A percentile compares a stretch with the other conserved stretches of the same genome.
Evolutionary conservation across 2,329 filamentous ascomycete genomes (phyloP).

Genomic region (Eutypella sp.): DNA sequence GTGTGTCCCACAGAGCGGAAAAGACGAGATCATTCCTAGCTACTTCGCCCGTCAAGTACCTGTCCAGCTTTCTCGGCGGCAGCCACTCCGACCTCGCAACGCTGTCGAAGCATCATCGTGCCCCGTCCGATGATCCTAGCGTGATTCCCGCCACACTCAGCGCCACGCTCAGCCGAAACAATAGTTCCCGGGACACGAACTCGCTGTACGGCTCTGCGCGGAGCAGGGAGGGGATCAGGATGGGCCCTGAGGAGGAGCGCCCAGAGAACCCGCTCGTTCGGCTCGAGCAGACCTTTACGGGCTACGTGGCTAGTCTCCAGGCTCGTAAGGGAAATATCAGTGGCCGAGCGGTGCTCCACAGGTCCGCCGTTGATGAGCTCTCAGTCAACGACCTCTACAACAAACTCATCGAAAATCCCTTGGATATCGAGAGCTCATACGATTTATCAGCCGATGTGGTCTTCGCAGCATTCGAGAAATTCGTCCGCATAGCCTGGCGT

Average conservation of each 20-base stretch:
- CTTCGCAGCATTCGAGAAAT: conserved; percentile 91
- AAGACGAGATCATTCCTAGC: conserved; percentile 66
- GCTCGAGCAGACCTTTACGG: conserved; percentile 79
- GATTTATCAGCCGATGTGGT: conserved; percentile 79
- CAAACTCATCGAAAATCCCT: conserved; percentile 75
- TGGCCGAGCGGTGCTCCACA: conserved; percentile 67
- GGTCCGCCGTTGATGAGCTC: conserved; percentile 68
- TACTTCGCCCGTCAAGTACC: conserved; percentile 83
- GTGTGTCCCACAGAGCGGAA: conserved; percentile 56
- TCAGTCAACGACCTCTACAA: conserved; percentile 89
- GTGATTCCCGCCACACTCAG: conserved; percentile 26
- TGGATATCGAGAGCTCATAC: conserved; percentile 67
- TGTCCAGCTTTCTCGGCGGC: conserved; percentile 73
- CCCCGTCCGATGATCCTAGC: conserved; percentile 30
- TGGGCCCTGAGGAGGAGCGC: conserved; percentile 43
- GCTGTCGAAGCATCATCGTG: conserved; percentile 36
- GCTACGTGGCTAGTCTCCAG: conserved; percentile 77
- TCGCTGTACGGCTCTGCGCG: conserved; percentile 52
- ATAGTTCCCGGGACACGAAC: conserved; percentile 40
- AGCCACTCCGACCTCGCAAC: conserved; percentile 36
- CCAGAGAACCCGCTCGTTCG: conserved; percentile 64
- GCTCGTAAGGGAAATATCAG: conserved; percentile 83
- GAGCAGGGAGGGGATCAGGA: conserved; percentile 39
- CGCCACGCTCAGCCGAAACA: conserved; percentile 36
- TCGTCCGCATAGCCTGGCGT: conserved; percentile 80